phyloP scores from a whole-genome alignment of 2,329 filamentous ascomycete species.

The Paraphoma chrysanthemicola region DNA sequence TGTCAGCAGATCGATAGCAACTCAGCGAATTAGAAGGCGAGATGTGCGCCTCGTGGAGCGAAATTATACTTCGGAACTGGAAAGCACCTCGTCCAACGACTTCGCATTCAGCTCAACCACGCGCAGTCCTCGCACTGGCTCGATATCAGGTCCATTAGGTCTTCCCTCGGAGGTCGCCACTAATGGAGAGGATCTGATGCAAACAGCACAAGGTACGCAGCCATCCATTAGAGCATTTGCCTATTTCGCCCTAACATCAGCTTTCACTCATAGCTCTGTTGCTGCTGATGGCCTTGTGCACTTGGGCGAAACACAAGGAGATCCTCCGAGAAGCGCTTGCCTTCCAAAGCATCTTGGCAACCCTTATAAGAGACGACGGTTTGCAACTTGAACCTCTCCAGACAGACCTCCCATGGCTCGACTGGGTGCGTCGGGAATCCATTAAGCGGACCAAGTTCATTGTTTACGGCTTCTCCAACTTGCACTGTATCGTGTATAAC shows the following conservation, averaged over 20 bases:
- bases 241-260: not conserved
- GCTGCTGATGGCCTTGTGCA: conserved; percentile 66
- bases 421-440: conserved; percentile 62
- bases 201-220: conserved; percentile 63
- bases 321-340: conserved; percentile 64
- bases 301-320: conserved; percentile 65
- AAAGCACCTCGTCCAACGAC: conserved; percentile 24
- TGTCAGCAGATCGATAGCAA: conserved; percentile 62
- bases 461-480: conserved; percentile 65
- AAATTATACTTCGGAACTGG: conserved; percentile 29
- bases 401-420: conserved; percentile 61
- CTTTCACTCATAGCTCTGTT: conserved; percentile 55
- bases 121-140: conserved; percentile 25
- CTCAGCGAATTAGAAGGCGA: conserved; percentile 58
- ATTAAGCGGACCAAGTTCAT: conserved; percentile 63
- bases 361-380: conserved; percentile 62
- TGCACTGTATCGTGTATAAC: conserved; percentile 68
- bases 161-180: conserved; percentile 32
- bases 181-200: conserved; percentile 54
- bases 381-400: conserved; percentile 62
- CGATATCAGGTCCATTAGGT: conserved; percentile 34
- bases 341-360: conserved; percentile 63
- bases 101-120: conserved; percentile 13
- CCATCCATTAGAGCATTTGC: not conserved
- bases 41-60: conserved; percentile 53